Conservation (phyloP, 352 stramenopile species). For the Aphanomyces stellatus region DNA sequence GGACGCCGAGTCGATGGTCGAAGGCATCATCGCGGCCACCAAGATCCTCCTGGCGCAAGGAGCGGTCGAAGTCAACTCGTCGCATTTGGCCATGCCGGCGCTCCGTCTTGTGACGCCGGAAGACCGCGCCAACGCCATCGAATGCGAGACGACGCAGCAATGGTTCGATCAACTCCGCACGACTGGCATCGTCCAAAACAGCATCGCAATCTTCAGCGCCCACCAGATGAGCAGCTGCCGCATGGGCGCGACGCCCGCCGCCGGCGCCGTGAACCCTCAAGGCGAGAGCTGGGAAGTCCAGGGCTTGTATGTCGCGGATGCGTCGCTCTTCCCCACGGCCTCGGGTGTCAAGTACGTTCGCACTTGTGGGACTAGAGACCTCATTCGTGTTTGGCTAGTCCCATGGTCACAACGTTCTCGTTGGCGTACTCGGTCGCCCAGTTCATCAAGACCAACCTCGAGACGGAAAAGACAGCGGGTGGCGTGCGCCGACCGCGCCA, state of each 20-base stretch:
- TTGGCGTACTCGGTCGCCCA: slow-evolving; percentile 19
- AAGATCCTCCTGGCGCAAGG: slow-evolving; percentile 23
- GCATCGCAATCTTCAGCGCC: slow-evolving; percentile 24
- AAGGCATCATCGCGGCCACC: slow-evolving; percentile 19
- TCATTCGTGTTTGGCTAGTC: not conserved
- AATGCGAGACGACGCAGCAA: slow-evolving; percentile 16
- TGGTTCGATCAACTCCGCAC: slow-evolving; percentile 15
- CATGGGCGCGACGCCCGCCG: slow-evolving; percentile 20
- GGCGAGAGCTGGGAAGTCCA: slow-evolving; percentile 29
- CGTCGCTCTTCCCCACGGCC: slow-evolving; percentile 28
- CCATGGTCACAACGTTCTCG: slow-evolving; percentile 18
- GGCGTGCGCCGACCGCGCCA: not conserved
- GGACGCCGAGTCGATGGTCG: slow-evolving; percentile 23
- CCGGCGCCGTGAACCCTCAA: slow-evolving; percentile 24
- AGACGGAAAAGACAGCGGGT: not conserved
- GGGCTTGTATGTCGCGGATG: slow-evolving; percentile 28
- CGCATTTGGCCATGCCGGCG: slow-evolving; percentile 18
- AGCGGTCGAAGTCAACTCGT: slow-evolving; percentile 21
- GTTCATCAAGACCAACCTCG: slow-evolving; percentile 16
- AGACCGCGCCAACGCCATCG: slow-evolving; percentile 16
- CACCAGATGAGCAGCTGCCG: slow-evolving; percentile 30
- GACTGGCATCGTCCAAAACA: slow-evolving; percentile 16
- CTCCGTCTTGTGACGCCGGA: slow-evolving; percentile 6
- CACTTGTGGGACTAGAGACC: not conserved
- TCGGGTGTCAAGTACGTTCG: slow-evolving; percentile 22